Base-by-base conservation (phyloP, 352 stramenopile species). In the Phytophthora podocarpi region DNA sequence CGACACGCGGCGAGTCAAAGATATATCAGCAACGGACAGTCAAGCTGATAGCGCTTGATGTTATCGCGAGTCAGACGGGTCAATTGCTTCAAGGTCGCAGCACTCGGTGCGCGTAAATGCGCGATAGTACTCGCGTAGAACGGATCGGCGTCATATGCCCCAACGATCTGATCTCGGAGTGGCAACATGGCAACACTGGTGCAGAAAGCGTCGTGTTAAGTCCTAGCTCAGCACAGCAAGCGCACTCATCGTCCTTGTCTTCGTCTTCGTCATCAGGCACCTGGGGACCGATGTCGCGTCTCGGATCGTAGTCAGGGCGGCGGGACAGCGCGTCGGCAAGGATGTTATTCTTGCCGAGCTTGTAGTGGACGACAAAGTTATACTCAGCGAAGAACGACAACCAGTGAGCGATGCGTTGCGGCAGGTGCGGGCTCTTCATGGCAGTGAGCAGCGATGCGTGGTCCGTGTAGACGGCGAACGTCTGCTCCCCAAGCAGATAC, bases 1-100 rank as follows among this genome's bases (percentile, higher is more conserved):
- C 39, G 15, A 65, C 26, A 47, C 49, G 8, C 50, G 20, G 26
- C 49, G 35, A 20, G n/a, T 64, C 41, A 40, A 56, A 50, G 15
- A 31, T 47, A 31, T 11, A 10, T 47, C 39, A 47, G 8, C 21
- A 47, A 15, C 39, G 39, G 39, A 47, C 39, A 20, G 16, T 32
- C 20, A 31, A 47, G 39, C 23, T 4, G 1, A 15, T 31, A 30
- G 9, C 15, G 10, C 13, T 35, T 48, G 24, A 50, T 57, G 18
- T 35, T 43, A 32, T 40, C 16, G 16, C 36, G 16, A 2, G 36
- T 42, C 9, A 16, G n/a, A 10, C 36, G 16, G 1, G 36, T 42
- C 9, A 16, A 5, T 26, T 42, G 4, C 30, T 7, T 35, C 30
- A 35, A 15, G 8, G 11, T 35, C 9, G 4, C 30, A 15, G 2